Evolutionary conservation across 306 rosid genomes (phyloP).

Genomic region (Prinsepia uniflora): DNA sequence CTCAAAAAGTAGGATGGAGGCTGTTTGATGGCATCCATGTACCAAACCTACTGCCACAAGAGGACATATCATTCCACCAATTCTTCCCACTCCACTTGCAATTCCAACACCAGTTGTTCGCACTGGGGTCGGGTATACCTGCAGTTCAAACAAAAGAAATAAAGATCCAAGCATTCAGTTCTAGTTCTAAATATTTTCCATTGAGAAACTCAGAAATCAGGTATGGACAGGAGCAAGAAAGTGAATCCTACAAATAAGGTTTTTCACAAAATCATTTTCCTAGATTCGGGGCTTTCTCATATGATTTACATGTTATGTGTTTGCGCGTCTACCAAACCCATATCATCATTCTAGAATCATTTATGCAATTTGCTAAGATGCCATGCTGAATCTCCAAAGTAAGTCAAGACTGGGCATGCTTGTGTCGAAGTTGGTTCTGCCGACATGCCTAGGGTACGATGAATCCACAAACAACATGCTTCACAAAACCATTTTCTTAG

Average conservation of each 20-base stretch:
- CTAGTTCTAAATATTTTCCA: neutral
- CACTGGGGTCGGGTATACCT: conserved; percentile 88
- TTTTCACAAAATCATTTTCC: neutral
- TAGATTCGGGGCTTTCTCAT: neutral
- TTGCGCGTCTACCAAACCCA: neutral
- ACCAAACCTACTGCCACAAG: conserved; percentile 84
- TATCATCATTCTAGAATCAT: neutral
- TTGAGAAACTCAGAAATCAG: neutral
- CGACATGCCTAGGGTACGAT: neutral
- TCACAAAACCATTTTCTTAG: neutral
- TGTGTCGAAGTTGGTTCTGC: neutral
- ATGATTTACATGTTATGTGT: neutral
- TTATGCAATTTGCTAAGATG: neutral
- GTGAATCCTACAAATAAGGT: neutral
- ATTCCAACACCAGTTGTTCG: conserved; percentile 92
- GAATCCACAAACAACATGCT: neutral
- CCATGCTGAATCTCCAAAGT: neutral
- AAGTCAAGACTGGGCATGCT: neutral
- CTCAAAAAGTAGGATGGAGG: conserved; percentile 68
- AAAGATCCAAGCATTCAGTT: neutral
- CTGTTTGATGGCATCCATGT: conserved; percentile 81
- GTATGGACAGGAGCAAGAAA: neutral
- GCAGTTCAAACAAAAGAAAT: conserved; percentile 27
- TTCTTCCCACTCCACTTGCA: conserved; percentile 84
- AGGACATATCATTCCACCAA: conserved; percentile 92